Evolutionary conservation across 2,329 filamentous ascomycete species (phyloP).

Genomic region (Ophiocordyceps polyrhachis-furcata): DNA sequence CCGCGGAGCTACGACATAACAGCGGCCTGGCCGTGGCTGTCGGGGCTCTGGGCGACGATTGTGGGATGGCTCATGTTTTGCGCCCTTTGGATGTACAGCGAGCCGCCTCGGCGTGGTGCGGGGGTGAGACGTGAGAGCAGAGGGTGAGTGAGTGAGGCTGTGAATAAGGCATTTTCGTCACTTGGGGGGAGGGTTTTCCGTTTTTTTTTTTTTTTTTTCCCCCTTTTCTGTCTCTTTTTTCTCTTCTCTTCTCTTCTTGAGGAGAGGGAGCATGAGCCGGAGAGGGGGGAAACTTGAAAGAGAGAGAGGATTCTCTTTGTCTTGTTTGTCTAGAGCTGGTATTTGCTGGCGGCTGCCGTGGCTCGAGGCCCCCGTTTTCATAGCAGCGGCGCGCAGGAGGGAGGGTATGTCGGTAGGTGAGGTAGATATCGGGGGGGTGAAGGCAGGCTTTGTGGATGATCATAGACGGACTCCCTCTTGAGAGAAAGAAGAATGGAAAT

Average conservation of each 20-base stretch:
- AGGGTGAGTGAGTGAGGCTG: background rate
- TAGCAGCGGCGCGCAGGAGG: background rate
- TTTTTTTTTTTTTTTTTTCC: background rate
- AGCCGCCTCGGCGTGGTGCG: conserved; percentile 18
- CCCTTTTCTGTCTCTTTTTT: background rate
- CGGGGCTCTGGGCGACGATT: conserved; percentile 69
- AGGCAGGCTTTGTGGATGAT: background rate
- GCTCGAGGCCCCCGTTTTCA: background rate
- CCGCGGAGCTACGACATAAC: conserved; percentile 78
- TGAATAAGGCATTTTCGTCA: background rate
- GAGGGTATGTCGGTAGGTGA: no score
- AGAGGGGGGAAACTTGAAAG: no score
- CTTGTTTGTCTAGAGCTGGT: background rate
- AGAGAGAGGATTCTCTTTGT: background rate
- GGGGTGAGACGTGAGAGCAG: background rate
- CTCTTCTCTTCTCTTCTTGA: background rate
- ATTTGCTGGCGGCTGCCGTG: background rate
- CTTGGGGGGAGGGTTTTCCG: background rate
- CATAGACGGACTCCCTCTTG: no score
- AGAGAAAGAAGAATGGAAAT: background rate
- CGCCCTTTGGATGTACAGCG: conserved; percentile 65
- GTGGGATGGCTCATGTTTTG: conserved; percentile 73
- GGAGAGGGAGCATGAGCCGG: no score
- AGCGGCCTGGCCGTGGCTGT: conserved; percentile 87
- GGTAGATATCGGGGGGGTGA: background rate